Evolutionary conservation across 108 stramenopile genomes (phyloP), one percentile per base, ranked within the genome.

Genomic region (Licmophora abbreviata): DNA sequence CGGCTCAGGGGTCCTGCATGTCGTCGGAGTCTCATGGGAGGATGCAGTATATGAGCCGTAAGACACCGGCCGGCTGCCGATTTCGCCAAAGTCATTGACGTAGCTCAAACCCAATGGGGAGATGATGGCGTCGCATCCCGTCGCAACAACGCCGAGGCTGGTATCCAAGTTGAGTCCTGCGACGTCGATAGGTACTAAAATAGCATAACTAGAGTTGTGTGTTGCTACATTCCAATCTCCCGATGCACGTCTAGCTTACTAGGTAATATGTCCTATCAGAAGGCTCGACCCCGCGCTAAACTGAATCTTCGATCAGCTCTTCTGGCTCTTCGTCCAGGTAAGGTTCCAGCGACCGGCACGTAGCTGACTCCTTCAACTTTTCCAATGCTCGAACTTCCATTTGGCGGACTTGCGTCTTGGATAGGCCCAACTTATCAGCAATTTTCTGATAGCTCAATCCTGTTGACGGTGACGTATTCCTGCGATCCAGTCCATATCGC

Each of bases 401-500:
- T 36, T 65, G 55, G 51, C 56, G 56, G 9, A 65, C 56, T 20
- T 51, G 29, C 21, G 45, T 42, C 3, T 46, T 21, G 4, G 64
- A 48, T 23, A 65, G 20, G 29, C 44, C 37, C 44, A 65, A 30
- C 6, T 65, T 51, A 24, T 53, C 46, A 0, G 64, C 44, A 29
- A 65, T 43, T 32, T 65, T 51, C 29, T 57, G 57, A 18, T 58
- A 55, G 20, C 56, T 58, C 31, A 27, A n/a, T n/a, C n/a, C 23
- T 24, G 45, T 21, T 11, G 34, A 35, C 45, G 38, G 38, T 5
- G 38, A 24, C n/a, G 23, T 8, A 24, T 21, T 47, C 3, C 6
- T 47, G 6, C 21, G n/a, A 8, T 47, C 26, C 48, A 81, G 41
- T 3, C 79, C 79, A 60, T 68, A 81, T 48, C 67, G 41, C 61